Evolutionary conservation across 2,329 filamentous ascomycete genomes (phyloP), one percentile per base, ranked within the genome.

Genomic region (Scedosporium aurantiacum): DNA sequence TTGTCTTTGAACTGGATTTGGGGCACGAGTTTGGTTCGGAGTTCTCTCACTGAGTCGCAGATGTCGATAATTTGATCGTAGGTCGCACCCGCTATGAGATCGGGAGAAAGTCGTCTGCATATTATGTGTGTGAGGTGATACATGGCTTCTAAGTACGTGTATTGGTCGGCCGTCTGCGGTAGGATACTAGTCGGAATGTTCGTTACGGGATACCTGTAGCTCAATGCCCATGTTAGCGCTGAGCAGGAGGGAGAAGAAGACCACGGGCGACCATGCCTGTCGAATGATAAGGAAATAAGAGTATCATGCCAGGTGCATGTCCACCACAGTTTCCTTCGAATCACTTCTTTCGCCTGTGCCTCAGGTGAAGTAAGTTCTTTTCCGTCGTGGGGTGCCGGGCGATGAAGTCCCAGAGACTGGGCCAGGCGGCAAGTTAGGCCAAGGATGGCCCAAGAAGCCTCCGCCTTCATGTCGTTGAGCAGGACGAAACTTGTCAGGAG

Each of bases 391-490:
- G 73, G 70, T 10, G 73, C 75, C 23, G 75, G 70, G 6, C 81
- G 75, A 67, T 87, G 84, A 10, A 87, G 73, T 4, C 84, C 84
- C 1, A 87, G 74, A 0, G 84, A 86, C 67, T 87, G 83, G 0
- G 84, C 84, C n/a, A 87, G 75, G 27, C 84, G 79, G 63, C 83
- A 86, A 0, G 84, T 86, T 54, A 87, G 77, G 0, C 84, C 84
- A 58, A 85, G 78, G 60, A 87, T 70, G 0, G 84, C 84, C 84
- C 84, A 87, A 0, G 84, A 86, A 0, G 83, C 84, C 67, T 87
- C 84, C 1, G 84, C 84, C 67, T 87, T 87, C 84, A 87, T 87
- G 63, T 87, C 84, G 65, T 87, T 87, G 27, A 86, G 73, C 2
- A 87, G 74, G 2, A 85, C 83, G 64, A 87, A 86, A 32, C 82